Evolutionary conservation across 2,329 filamentous ascomycete genomes (phyloP).

Genomic region (Talaromyces sp.): DNA sequence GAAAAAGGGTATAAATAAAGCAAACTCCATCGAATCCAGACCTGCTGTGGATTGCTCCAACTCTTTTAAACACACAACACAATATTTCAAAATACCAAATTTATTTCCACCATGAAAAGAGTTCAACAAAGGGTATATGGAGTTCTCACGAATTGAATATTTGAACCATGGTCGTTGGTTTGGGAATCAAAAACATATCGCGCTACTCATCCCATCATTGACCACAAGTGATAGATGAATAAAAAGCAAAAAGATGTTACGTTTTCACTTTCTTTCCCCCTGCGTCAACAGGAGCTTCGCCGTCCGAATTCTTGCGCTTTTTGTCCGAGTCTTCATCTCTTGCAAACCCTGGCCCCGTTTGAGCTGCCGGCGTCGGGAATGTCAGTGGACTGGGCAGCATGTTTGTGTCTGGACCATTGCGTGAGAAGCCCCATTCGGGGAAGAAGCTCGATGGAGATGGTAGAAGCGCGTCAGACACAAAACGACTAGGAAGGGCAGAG

Average conservation of each 20-base stretch:
- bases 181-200: neutral
- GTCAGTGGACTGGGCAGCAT: constrained; percentile 89
- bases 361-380: constrained; percentile 70
- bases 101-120: neutral
- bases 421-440: constrained; percentile 75
- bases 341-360: constrained; percentile 35
- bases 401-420: constrained; percentile 63
- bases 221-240: neutral
- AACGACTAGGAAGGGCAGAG: constrained; percentile 87
- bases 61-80: neutral
- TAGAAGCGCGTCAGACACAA: constrained; percentile 80
- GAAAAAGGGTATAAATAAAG: constrained; percentile 3
- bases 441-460: constrained; percentile 92
- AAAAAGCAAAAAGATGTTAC: constrained; percentile 13
- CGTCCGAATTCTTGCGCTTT: constrained; percentile 41
- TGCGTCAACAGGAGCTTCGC: constrained; percentile 26
- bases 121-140: neutral
- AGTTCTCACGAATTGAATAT: neutral
- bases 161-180: neutral
- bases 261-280: constrained; percentile 37
- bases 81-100: neutral
- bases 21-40: neutral
- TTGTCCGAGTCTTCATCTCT: constrained; percentile 41
- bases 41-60: constrained; percentile 3
- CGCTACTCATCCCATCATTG: neutral